Base-by-base conservation (phyloP, 2,329 filamentous ascomycete genomes). In the Arthrobotrys entomopaga region DNA sequence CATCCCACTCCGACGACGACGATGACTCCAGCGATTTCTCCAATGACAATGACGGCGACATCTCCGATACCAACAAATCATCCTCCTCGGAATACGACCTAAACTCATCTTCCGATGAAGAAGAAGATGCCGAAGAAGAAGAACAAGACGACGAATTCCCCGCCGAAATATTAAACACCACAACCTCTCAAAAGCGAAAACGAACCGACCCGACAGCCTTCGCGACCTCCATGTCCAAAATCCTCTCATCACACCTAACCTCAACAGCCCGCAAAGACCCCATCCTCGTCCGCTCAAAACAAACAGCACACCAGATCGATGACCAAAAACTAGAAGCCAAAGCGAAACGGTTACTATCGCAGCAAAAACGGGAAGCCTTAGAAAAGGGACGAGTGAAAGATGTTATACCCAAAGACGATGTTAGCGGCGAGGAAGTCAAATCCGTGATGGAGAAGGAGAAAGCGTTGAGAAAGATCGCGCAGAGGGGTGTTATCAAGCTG, bases 321-420 rank as follows among this genome's bases (percentile, higher is more conserved):
- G 76, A 76, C 20, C 66, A 66, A 19, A 90, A 90, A 65, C 85
- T 99, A 43, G 94, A 97, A 79, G 85, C 89, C 60, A 94, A 92
- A 81, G 95, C 93, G 26, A 87, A 88, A 59, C 87, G 88, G 65
- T 90, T 93, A 79, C 81, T 98, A 79, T 88, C 92, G 38, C 89
- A 91, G 38, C 91, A 97, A 82, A 93, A 91, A 85, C 88, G 88
- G 77, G 85, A 88, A 64, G 91, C 91, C 19, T 82, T 91, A 77
- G 93, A 98, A 78, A 94, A 93, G 82, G 95, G 94, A 0, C 87
- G 94, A 22, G 89, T 98, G 59, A 91, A 89, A 82, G 93, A 98
- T 82, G 91, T 98, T 1, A 83, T 98, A 69, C 87, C 78, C 76
- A 77, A 80, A 77, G 78, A 79, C 19, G 81, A 82, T 77, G 81